These are phyloP conservation scores for Ophiosphaerella korrae DNA, from an alignment of 2,329 filamentous ascomycete species.

Conservation along the genomic window DNA sequence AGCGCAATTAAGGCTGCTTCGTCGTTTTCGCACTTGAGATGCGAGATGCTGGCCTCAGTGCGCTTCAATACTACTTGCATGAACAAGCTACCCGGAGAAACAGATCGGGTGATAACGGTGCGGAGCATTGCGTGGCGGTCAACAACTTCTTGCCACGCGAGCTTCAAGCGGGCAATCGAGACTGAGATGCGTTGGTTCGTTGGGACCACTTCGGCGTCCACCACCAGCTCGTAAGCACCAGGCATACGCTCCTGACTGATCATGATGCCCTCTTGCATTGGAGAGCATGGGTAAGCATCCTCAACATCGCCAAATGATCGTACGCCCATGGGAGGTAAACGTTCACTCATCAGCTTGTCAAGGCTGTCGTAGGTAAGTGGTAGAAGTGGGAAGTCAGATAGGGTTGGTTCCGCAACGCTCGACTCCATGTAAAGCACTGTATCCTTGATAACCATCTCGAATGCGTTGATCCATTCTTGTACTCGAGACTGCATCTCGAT, in stretches of 20 bases:
- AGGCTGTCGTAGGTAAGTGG: slow-evolving; percentile 17
- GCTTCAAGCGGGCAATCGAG: slow-evolving; percentile 6
- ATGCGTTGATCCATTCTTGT: slow-evolving; percentile 22
- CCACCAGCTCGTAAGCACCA: slow-evolving; percentile 8
- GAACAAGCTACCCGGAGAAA: slow-evolving; percentile 11
- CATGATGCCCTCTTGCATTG: slow-evolving; percentile 16
- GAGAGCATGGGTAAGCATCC: slow-evolving; percentile 14
- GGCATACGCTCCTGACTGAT: slow-evolving; percentile 6
- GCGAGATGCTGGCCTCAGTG: background rate
- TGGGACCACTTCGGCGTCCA: slow-evolving; percentile 6
- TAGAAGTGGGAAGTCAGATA: slow-evolving; percentile 23
- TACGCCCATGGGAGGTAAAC: slow-evolving; percentile 15
- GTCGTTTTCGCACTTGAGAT: background rate
- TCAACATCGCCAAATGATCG: slow-evolving; percentile 7
- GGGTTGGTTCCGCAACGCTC: slow-evolving; percentile 4
- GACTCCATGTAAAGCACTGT: too few species aligned
- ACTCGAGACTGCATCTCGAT: slow-evolving; percentile 18
- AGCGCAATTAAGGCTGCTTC: background rate
- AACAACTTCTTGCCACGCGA: slow-evolving; percentile 24
- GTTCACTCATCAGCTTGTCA: slow-evolving; percentile 5
- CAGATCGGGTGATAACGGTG: slow-evolving; percentile 21
- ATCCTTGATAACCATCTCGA: background rate
- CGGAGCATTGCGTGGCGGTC: slow-evolving; percentile 20
- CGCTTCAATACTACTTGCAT: slow-evolving; percentile 19
- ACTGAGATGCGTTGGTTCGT: background rate